Conservation (phyloP, 805 yeast genomes). For the Saturnispora quitensis region DNA sequence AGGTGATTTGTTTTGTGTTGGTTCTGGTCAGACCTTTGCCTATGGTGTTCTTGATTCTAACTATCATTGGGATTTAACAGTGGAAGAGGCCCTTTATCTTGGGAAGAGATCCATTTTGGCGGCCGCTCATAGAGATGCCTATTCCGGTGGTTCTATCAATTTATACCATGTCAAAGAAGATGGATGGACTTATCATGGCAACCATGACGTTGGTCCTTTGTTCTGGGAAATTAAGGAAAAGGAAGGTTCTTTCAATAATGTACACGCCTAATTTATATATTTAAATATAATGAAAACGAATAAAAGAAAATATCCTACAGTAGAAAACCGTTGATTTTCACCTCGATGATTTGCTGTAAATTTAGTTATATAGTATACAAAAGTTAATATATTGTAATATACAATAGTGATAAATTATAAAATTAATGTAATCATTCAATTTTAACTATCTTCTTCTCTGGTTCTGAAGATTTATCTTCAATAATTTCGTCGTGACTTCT, state of each 20-base stretch:
- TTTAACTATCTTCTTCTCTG: background rate
- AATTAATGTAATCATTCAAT: background rate
- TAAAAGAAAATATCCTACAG: background rate
- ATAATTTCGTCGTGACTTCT: slow-evolving; percentile 1
- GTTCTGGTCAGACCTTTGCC: slow-evolving; percentile 98
- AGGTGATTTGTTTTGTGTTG: slow-evolving; percentile 94
- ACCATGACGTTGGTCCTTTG: slow-evolving; percentile 80
- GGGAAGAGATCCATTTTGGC: slow-evolving; percentile 96
- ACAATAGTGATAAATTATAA: background rate
- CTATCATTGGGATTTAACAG: slow-evolving; percentile 82
- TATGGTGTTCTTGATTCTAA: slow-evolving; percentile 95
- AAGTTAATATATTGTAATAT: background rate
- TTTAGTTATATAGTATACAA: background rate
- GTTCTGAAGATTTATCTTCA: background rate
- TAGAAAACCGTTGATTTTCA: background rate
- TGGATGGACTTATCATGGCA: slow-evolving; percentile 96
- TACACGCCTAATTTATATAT: slow-evolving; percentile 32
- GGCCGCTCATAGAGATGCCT: slow-evolving; percentile 98
- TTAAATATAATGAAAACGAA: background rate
- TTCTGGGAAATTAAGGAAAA: slow-evolving; percentile 87
- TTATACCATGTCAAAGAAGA: slow-evolving; percentile 85
- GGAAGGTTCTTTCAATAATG: slow-evolving; percentile 86
- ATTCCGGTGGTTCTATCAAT: slow-evolving; percentile 93
- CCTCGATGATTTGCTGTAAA: background rate
- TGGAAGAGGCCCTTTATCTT: slow-evolving; percentile 86